phyloP scores from a whole-genome alignment of 2,329 filamentous ascomycete genomes.

The Fusarium sp. region DNA sequence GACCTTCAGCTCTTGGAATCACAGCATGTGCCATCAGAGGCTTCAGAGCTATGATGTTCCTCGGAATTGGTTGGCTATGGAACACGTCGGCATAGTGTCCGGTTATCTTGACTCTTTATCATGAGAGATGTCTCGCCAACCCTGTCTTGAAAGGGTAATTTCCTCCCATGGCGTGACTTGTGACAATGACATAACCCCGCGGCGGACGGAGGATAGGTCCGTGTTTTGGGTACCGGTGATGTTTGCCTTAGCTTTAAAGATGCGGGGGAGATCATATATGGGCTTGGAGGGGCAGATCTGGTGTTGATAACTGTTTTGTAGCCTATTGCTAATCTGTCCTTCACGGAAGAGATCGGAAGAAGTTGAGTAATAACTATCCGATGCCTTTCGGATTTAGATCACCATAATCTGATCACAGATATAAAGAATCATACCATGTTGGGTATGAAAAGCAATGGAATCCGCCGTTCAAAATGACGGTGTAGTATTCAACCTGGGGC shows the following conservation, averaged over 20 bases:
- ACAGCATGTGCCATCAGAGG: not conserved
- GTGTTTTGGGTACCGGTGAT: conserved; percentile 25
- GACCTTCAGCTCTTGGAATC: not conserved
- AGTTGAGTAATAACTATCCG: not conserved
- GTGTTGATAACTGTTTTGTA: not conserved
- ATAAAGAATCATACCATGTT: conserved; percentile 3
- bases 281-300: conserved; percentile 14
- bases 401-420: not conserved
- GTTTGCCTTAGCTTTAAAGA: conserved; percentile 1
- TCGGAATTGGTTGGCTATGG: conserved; percentile 22
- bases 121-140: conserved; percentile 8
- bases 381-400: not conserved
- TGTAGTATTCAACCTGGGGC: conserved; percentile 11
- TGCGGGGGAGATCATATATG: conserved; percentile 23
- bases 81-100: conserved; percentile 29
- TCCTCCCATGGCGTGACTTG: conserved; percentile 21
- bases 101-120: conserved; percentile 27
- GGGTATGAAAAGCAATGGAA: not conserved
- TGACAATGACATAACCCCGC: conserved; percentile 15
- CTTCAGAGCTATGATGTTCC: not conserved
- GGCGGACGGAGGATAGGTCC: conserved; percentile 27
- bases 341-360: not conserved
- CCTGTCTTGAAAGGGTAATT: conserved; percentile 39
- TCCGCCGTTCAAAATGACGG: conserved; percentile 32
- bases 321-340: not conserved